Evolutionary conservation across 164 flowering plant genomes (phyloP).

Genomic region (Tinospora cordifolia): DNA sequence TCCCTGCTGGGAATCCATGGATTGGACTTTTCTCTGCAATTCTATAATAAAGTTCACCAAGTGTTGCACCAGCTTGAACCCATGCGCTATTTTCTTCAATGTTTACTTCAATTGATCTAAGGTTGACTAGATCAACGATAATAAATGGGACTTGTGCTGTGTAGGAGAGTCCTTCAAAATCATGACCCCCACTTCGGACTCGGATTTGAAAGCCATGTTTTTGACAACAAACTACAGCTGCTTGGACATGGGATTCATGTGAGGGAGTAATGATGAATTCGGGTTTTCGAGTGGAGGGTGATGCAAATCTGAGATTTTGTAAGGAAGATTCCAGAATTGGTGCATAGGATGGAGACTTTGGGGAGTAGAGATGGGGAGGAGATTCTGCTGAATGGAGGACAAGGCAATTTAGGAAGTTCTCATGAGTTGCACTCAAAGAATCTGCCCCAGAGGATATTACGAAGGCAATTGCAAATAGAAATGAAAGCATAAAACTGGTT

Average conservation of each 20-base stretch:
- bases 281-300: constrained; percentile 1
- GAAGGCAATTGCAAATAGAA: neutral
- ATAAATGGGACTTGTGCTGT: constrained; percentile 1
- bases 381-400: neutral
- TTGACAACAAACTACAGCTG: constrained; percentile 2
- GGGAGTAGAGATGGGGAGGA: neutral
- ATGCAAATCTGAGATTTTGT: neutral
- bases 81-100: constrained; percentile 1
- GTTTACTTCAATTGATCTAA: constrained; percentile 4
- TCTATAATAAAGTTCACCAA: constrained; percentile 7
- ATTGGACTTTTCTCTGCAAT: constrained; percentile 9
- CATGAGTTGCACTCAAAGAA: neutral
- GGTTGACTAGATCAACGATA: constrained; percentile 3
- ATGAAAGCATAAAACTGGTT: neutral
- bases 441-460: neutral
- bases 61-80: constrained; percentile 14
- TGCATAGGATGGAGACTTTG: constrained; percentile 5
- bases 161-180: constrained; percentile 8
- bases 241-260: constrained; percentile 5
- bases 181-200: constrained; percentile 8
- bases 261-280: constrained; percentile 1
- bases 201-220: constrained; percentile 1
- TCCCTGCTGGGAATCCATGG: constrained; percentile 11
- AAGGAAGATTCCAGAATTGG: neutral
- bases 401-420: neutral